These are phyloP conservation scores for Ophiostoma quercus DNA, from an alignment of 2,329 filamentous ascomycete genomes.

Conservation along the genomic window DNA sequence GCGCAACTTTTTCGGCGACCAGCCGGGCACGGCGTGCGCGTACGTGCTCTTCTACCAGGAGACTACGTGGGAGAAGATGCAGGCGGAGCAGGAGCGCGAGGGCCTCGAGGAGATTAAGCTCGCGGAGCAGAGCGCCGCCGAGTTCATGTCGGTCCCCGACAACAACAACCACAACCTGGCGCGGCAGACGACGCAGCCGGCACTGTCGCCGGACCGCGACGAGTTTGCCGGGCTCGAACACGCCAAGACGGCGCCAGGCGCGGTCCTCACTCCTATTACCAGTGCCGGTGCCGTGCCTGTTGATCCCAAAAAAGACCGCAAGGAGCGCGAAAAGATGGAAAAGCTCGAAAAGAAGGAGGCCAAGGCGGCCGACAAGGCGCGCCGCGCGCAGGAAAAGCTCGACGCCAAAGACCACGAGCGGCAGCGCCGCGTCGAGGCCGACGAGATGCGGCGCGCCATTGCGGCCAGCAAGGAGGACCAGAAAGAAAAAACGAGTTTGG, in stretches of 20 bases:
- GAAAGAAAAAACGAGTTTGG: background rate
- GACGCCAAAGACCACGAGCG: conserved; percentile 36
- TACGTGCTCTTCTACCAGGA: conserved; percentile 99
- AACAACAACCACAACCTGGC: conserved; percentile 25
- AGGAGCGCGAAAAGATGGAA: conserved; percentile 62
- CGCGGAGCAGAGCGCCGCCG: conserved; percentile 40
- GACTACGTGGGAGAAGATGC: conserved; percentile 62
- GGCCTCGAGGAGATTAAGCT: conserved; percentile 58
- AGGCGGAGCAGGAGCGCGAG: conserved; percentile 78
- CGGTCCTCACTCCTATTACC: conserved; percentile 29
- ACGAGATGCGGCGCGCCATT: conserved; percentile 57
- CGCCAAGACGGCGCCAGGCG: conserved; percentile 56
- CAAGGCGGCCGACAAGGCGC: conserved; percentile 46
- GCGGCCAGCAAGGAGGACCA: conserved; percentile 56
- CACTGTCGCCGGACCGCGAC: conserved; percentile 41
- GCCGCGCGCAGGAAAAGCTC: conserved; percentile 43
- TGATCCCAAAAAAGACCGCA: conserved; percentile 49
- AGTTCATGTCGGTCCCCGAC: conserved; percentile 29
- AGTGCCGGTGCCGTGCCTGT: conserved; percentile 29
- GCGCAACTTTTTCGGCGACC: conserved; percentile 93
- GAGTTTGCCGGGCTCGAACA: conserved; percentile 58
- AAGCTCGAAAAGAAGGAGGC: conserved; percentile 44
- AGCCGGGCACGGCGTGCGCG: conserved; percentile 82
- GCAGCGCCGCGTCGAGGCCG: conserved; percentile 50
- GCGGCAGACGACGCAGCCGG: conserved; percentile 48